A percentile compares a stretch with the other conserved stretches of the same genome.
Evolutionary conservation across 164 flowering plant genomes (phyloP).

Genomic region (Vitis amurensis): DNA sequence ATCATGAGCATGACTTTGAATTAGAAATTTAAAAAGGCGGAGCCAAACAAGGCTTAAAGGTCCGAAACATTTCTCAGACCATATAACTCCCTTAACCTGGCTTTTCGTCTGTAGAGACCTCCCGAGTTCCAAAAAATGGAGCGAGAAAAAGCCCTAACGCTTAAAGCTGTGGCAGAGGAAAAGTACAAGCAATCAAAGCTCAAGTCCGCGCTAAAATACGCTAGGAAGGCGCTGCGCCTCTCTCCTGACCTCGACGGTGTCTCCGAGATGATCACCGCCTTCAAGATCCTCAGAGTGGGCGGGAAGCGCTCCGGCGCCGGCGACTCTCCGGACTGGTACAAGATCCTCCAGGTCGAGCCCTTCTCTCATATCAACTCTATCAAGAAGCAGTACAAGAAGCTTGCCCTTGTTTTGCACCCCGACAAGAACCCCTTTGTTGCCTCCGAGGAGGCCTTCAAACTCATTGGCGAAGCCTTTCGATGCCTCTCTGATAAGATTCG

Average conservation of each 20-base stretch:
- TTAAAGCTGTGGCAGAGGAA: conserved; percentile 55
- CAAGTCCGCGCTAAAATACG: conserved; percentile 67
- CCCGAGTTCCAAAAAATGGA: not conserved
- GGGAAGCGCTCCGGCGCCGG: conserved; percentile 14
- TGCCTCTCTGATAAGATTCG: conserved; percentile 56
- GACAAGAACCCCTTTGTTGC: conserved; percentile 63
- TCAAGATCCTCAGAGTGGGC: conserved; percentile 48
- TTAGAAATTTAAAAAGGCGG: no score
- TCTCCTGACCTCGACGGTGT: conserved; percentile 51
- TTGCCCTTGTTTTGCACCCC: conserved; percentile 72
- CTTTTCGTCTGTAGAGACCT: no score
- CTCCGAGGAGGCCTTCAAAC: conserved; percentile 79
- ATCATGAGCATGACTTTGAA: no score
- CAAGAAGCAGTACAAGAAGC: conserved; percentile 67
- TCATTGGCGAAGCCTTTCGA: conserved; percentile 62
- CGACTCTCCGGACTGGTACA: conserved; percentile 55
- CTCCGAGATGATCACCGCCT: conserved; percentile 56
- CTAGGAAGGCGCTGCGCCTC: conserved; percentile 48
- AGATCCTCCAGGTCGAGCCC: conserved; percentile 65
- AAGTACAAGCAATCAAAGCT: conserved; percentile 44
- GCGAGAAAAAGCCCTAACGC: conserved; percentile 10
- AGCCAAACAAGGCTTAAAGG: no score
- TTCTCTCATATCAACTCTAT: conserved; percentile 61
- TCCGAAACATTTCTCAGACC: no score
- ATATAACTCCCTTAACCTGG: no score